phyloP scores from a whole-genome alignment of 2,329 filamentous ascomycete species.

The Aspergillus clavatus region DNA sequence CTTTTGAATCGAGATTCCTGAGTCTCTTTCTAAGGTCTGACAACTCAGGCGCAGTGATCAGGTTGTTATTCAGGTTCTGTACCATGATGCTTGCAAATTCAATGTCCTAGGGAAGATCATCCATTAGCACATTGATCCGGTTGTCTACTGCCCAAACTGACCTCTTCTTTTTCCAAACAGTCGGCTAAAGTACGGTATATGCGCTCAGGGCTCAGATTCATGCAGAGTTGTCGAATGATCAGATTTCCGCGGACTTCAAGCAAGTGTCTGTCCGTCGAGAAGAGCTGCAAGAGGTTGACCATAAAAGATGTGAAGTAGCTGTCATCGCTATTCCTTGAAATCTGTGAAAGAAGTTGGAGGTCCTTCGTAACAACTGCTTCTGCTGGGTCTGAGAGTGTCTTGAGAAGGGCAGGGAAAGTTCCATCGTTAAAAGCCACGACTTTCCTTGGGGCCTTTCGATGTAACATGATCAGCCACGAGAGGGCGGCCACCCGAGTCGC shows the following conservation, averaged over 20 bases:
- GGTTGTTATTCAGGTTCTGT: constrained; percentile 97
- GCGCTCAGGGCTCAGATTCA: constrained; percentile 85
- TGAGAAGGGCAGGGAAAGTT: constrained; percentile 90
- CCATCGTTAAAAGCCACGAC: constrained; percentile 94
- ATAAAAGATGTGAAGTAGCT: constrained; percentile 98
- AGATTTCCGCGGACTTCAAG: constrained; percentile 90
- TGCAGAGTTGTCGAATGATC: constrained; percentile 91
- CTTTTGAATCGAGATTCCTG: constrained; percentile 82
- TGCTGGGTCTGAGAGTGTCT: constrained; percentile 90
- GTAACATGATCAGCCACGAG: constrained; percentile 96
- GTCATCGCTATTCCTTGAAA: constrained; percentile 93
- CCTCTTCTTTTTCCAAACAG: constrained; percentile 91
- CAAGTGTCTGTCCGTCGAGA: constrained; percentile 86
- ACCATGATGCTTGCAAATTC: constrained; percentile 99
- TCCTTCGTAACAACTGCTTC: constrained; percentile 96
- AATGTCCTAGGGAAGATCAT: constrained; percentile 56
- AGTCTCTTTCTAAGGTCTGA: constrained; percentile 85
- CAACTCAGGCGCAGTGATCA: constrained; percentile 93
- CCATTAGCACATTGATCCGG: constrained; percentile 7
- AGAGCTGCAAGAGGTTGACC: constrained; percentile 91
- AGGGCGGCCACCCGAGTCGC: constrained; percentile 89
- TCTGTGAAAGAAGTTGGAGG: constrained; percentile 87
- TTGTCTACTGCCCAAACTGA: constrained; percentile 15
- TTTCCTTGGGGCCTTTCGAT: constrained; percentile 88
- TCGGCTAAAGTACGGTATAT: constrained; percentile 96